Percentiles rank a stretch among this genome's conserved stretches.
Conservation (phyloP, 2,329 filamentous ascomycete species). For the Penicillium nordicum region DNA sequence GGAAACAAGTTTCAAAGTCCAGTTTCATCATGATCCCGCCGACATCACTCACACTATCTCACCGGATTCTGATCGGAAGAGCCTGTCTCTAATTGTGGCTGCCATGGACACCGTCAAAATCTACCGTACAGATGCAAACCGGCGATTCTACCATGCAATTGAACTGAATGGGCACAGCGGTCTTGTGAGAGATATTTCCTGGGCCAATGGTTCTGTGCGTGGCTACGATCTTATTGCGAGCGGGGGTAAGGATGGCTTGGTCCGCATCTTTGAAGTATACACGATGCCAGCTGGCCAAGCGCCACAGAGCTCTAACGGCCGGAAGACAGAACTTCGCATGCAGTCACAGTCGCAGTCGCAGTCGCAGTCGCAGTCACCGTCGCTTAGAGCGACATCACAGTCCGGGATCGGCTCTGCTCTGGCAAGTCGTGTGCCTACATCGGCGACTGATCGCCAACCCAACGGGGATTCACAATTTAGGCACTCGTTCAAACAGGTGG, state of each 20-base stretch:
- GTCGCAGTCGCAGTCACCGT: slow-evolving; percentile 30
- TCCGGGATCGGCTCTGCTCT: slow-evolving; percentile 44
- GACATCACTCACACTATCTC: slow-evolving; percentile 70
- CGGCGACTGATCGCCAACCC: slow-evolving; percentile 32
- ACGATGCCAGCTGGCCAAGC: slow-evolving; percentile 32
- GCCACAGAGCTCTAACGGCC: slow-evolving; percentile 27
- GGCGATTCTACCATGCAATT: slow-evolving; percentile 80
- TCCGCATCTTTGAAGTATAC: slow-evolving; percentile 74
- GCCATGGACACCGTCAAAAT: slow-evolving; percentile 80
- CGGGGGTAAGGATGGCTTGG: slow-evolving; percentile 84
- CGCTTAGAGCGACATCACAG: slow-evolving; percentile 34
- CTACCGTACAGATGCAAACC: slow-evolving; percentile 70
- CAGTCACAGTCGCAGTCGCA: slow-evolving; percentile 26
- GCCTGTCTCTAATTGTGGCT: slow-evolving; percentile 77
- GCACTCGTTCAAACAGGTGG: slow-evolving; percentile 42
- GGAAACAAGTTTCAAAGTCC: slow-evolving; percentile 80
- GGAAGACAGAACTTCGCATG: slow-evolving; percentile 24
- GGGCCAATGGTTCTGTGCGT: slow-evolving; percentile 86
- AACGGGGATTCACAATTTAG: slow-evolving; percentile 39
- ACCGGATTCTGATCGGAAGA: slow-evolving; percentile 76
- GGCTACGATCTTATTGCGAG: slow-evolving; percentile 90
- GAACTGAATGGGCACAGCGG: slow-evolving; percentile 70
- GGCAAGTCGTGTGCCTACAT: slow-evolving; percentile 34
- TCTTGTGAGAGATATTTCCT: slow-evolving; percentile 82
- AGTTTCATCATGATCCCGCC: slow-evolving; percentile 79